phyloP scores from a whole-genome alignment of 345 rosid species.

The Erodium maritimum region DNA sequence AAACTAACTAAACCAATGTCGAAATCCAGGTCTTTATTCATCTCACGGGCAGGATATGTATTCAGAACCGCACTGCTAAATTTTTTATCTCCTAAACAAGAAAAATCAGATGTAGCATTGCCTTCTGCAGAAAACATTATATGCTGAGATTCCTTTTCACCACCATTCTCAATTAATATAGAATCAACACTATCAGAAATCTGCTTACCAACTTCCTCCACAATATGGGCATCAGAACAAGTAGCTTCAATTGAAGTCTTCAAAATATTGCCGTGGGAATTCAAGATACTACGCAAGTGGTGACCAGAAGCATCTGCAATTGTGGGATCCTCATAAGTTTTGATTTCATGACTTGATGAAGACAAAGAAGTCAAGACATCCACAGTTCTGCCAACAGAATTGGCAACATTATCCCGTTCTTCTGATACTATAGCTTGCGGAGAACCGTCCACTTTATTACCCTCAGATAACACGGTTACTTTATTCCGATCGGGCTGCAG shows the following conservation, averaged over 20 bases:
- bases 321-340: constrained; percentile 16
- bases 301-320: constrained; percentile 14
- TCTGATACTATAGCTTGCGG: constrained; percentile 14
- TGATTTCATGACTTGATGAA: constrained; percentile 19
- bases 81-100: constrained; percentile 15
- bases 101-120: constrained; percentile 13
- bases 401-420: constrained; percentile 13
- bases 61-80: neutral
- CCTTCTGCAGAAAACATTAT: constrained; percentile 14
- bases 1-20: neutral
- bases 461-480: constrained; percentile 12
- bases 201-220: constrained; percentile 18
- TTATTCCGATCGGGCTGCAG: constrained; percentile 17
- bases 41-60: neutral
- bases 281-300: constrained; percentile 13
- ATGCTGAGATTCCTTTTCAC: constrained; percentile 11
- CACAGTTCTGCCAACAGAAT: constrained; percentile 11
- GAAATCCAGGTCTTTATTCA: neutral
- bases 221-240: constrained; percentile 10
- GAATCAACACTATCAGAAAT: constrained; percentile 17
- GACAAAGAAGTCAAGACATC: constrained; percentile 14
- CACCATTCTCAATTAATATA: constrained; percentile 18
- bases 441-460: constrained; percentile 17
- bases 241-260: constrained; percentile 11
- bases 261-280: constrained; percentile 15